Conservation (phyloP, 179 eudicot genomes). For the Kewa caespitosa region DNA sequence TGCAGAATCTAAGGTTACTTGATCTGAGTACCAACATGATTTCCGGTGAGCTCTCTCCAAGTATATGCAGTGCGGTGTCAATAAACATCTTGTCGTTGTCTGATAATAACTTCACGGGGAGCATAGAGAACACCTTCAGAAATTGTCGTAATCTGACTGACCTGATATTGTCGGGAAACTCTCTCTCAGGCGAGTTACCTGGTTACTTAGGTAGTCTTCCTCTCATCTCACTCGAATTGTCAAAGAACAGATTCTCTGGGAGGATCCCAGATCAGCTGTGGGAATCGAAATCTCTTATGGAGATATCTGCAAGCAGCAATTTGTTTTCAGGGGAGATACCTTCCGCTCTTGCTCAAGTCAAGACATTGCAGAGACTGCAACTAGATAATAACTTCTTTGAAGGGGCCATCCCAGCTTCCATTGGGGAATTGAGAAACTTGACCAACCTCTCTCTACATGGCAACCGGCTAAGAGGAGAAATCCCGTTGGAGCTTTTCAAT, state of each 20-base stretch:
- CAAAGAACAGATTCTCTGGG: slow-evolving; percentile 67
- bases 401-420: slow-evolving; percentile 66
- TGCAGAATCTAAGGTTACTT: slow-evolving; percentile 46
- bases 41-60: slow-evolving; percentile 64
- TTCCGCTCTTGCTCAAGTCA: slow-evolving; percentile 37
- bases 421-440: slow-evolving; percentile 66
- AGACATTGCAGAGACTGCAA: slow-evolving; percentile 67
- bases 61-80: slow-evolving; percentile 52
- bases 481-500: slow-evolving; percentile 66
- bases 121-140: slow-evolving; percentile 48
- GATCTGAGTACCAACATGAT: slow-evolving; percentile 61
- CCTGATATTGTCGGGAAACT: slow-evolving; percentile 64
- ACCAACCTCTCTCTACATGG: slow-evolving; percentile 83
- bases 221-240: slow-evolving; percentile 59
- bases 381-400: slow-evolving; percentile 65
- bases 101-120: slow-evolving; percentile 69
- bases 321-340: slow-evolving; percentile 62
- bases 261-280: slow-evolving; percentile 62
- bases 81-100: slow-evolving; percentile 47
- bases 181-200: slow-evolving; percentile 70
- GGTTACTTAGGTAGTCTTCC: slow-evolving; percentile 69
- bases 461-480: slow-evolving; percentile 62
- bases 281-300: slow-evolving; percentile 74
- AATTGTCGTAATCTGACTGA: slow-evolving; percentile 52
- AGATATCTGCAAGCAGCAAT: slow-evolving; percentile 56